Evolutionary conservation across 768 basidiomycete genomes (phyloP), one percentile per base, ranked within the genome.

Genomic region (Lentinus tigrinus): DNA sequence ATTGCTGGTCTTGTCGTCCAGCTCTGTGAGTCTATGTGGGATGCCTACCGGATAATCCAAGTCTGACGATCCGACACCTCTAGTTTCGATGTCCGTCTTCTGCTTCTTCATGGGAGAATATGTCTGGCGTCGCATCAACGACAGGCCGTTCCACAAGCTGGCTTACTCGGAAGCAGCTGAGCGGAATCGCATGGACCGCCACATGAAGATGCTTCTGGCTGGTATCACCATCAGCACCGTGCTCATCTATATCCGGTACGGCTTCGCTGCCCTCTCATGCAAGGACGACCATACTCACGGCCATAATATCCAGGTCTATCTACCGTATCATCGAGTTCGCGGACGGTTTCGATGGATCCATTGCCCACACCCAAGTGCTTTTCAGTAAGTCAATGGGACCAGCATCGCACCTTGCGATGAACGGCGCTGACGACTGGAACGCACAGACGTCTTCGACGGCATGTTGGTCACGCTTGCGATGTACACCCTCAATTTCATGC

Each of bases 301-400:
- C 27, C 14, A 0, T 73, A 19, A 23, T 14, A 13, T 44, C n/a
- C 21, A 83, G 78, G 52, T 75, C 77, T 23, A 62, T 83, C 10
- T 85, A 82, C 65, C 78, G 83, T 50, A 79, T 79, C 1, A 71
- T 79, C 46, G 82, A 83, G 64, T 68, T 81, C 17, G 60, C 72
- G 3, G 73, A 79, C 47, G 83, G 83, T 0, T 86, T 81, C 79
- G 55, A 62, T 26, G 84, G 84, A 8, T 57, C 61, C 3, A 76
- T 85, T 58, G 79, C 82, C 36, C 67, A 69, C 10, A 81, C 78
- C 3, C 69, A 85, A 59, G 60, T 74, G 4, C 75, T 74, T 50
- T 81, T 82, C 71, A 77, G 78, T 73, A 46, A 19, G 72, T 67
- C 23, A 40, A 13, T 4, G 11, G 5, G 47, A 14, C 14, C 16